Base-by-base conservation (phyloP, 106 monocot genomes). In the Vanilla planifolia region DNA sequence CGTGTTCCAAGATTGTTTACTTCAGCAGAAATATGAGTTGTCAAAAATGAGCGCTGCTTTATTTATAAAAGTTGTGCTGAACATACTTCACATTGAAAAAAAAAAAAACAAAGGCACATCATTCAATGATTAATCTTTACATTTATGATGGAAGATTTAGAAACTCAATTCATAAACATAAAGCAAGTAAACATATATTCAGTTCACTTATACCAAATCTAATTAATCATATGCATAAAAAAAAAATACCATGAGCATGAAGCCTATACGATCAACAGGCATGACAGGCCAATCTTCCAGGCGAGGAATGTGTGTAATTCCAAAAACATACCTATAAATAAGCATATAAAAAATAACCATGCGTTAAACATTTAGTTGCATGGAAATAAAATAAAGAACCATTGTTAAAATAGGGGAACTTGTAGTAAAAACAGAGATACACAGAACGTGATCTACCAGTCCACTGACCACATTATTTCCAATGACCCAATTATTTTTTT, bases 261-360 rank as follows among this genome's bases (percentile, higher is more conserved):
- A 98, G 7, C 96, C 96, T 28, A 85, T 76, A 21, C 40, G 81
- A 14, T 98, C 96, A 57, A 88, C 91, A 8, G 96, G 96, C 96
- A 98, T 98, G 61, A 98, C 91, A 55, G 96, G 96, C 96, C 96
- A 98, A 59, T 98, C 96, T 76, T 98, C 96, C 60, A 91, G 55
- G 28, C 96, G 72, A 25, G 96, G 96, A 67, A 98, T 81, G 59
- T 88, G 96, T 26, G 96, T 91, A 35, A 91, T 24, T 42, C 96
- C 96, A 63, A 98, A 98, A 15, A 98, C 81, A 51, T 98, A 98
- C 96, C 96, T 98, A 70, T 4, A 32, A 6, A 11, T 10, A 55
- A 30, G 32, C 55, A 55, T 5, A 2, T 11, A 55, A 55, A 55
- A 55, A 28, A 1, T 15, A 55, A 55, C 14, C 15, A 14, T 30